A percentile compares a stretch with the other conserved stretches of the same genome.
Evolutionary conservation across 768 basidiomycete genomes (phyloP).

Genomic region (Lentinula lateritia): DNA sequence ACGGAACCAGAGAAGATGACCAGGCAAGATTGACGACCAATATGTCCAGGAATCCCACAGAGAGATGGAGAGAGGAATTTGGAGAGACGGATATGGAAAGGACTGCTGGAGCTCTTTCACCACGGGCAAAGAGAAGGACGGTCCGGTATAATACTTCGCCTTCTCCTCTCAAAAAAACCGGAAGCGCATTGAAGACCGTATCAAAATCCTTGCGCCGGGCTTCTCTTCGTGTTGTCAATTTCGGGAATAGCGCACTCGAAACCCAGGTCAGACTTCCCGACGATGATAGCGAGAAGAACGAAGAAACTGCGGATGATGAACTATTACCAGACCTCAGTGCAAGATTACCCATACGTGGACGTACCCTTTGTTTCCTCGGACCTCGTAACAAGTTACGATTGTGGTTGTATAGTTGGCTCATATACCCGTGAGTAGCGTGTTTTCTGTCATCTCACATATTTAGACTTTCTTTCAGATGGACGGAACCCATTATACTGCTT

Average conservation of each 20-base stretch:
- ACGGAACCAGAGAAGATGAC: conserved; percentile 51
- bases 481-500: conserved; percentile 79
- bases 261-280: conserved; percentile 55
- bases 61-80: conserved; percentile 21
- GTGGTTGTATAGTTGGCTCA: conserved; percentile 60
- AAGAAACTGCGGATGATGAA: conserved; percentile 26
- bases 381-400: conserved; percentile 60
- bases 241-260: conserved; percentile 57
- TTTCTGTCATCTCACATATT: conserved; percentile 4
- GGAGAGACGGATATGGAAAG: conserved; percentile 43
- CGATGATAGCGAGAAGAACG: conserved; percentile 29
- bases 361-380: conserved; percentile 73
- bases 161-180: conserved; percentile 58
- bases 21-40: conserved; percentile 52
- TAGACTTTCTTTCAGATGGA: conserved; percentile 49
- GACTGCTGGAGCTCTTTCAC: conserved; percentile 30
- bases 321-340: conserved; percentile 38
- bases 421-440: conserved; percentile 54
- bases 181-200: conserved; percentile 52
- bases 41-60: conserved; percentile 33
- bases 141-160: conserved; percentile 48
- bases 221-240: conserved; percentile 78
- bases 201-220: conserved; percentile 55
- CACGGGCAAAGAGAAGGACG: conserved; percentile 34
- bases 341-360: conserved; percentile 59